Evolutionary conservation across 129 eudicot species (phyloP).

Genomic region (Flaveria linearis): DNA sequence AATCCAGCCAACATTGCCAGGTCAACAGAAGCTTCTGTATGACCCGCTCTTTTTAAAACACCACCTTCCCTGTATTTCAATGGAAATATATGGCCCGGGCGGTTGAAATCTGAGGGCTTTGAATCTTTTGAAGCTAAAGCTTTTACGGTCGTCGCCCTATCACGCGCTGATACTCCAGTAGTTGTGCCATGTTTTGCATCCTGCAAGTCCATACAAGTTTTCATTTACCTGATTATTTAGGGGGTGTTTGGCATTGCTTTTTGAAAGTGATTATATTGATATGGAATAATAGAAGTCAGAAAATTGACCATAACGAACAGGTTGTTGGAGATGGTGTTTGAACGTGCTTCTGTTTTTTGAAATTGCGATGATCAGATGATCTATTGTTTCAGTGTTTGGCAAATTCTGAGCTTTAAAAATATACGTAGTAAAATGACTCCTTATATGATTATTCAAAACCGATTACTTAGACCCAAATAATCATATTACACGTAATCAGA

Average conservation of each 20-base stretch:
- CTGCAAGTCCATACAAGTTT: conserved; percentile 33
- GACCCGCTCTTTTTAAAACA: conserved; percentile 85
- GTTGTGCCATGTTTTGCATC: conserved; percentile 90
- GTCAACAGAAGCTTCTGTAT: conserved; percentile 89
- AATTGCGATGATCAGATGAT: no score
- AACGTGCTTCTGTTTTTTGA: not conserved
- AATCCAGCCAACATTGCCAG: conserved; percentile 75
- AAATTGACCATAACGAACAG: not conserved
- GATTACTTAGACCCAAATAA: no score
- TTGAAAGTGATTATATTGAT: not conserved
- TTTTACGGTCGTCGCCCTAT: conserved; percentile 69
- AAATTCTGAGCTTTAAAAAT: not conserved
- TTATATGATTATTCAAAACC: not conserved
- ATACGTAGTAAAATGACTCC: no score
- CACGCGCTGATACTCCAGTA: conserved; percentile 80
- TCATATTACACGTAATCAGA: not conserved
- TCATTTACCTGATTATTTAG: not conserved
- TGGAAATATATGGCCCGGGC: conserved; percentile 91
- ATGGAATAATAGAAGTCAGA: not conserved
- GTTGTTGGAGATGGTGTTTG: not conserved
- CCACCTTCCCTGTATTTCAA: conserved; percentile 81
- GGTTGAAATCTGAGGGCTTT: conserved; percentile 71
- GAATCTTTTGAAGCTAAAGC: conserved; percentile 78
- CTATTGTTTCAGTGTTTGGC: not conserved
- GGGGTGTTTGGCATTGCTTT: not conserved